Percentiles rank a stretch among this genome's conserved stretches.
phyloP scores from a whole-genome alignment of 1,139 yeast genomes.

The Meyerozyma carpophila region DNA sequence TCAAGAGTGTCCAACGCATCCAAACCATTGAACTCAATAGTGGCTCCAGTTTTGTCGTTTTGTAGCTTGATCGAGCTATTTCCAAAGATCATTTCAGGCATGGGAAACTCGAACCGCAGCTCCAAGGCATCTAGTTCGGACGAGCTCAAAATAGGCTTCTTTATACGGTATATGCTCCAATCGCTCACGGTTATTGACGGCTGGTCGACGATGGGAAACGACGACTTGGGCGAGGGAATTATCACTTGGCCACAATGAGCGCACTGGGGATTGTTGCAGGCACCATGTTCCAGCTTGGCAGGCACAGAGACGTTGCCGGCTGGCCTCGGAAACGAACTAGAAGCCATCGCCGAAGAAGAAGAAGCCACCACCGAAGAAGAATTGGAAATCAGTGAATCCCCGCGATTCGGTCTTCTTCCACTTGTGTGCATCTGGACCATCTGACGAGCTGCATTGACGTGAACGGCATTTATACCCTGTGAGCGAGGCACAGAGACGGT shows the following conservation, averaged over 20 bases:
- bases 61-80: constrained; percentile 60
- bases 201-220: constrained; percentile 54
- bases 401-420: constrained; percentile 25
- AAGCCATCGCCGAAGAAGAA: constrained; percentile 3
- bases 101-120: constrained; percentile 62
- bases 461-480: constrained; percentile 48
- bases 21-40: constrained; percentile 64
- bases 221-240: constrained; percentile 66
- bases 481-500: neutral
- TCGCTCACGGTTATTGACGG: constrained; percentile 64
- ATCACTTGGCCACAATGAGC: constrained; percentile 64
- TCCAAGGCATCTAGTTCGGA: constrained; percentile 67
- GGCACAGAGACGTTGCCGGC: constrained; percentile 21
- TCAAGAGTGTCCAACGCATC: constrained; percentile 74
- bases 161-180: constrained; percentile 73
- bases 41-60: constrained; percentile 36
- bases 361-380: constrained; percentile 4
- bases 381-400: constrained; percentile 7
- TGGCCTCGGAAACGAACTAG: constrained; percentile 6
- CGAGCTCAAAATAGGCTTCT: constrained; percentile 73
- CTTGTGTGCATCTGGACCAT: constrained; percentile 45
- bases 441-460: constrained; percentile 59
- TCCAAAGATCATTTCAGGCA: constrained; percentile 99
- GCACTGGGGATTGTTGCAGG: constrained; percentile 52
- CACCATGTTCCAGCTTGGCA: constrained; percentile 26